Conservation (phyloP, 2,329 filamentous ascomycete genomes). For the Alternaria ethzedia region DNA sequence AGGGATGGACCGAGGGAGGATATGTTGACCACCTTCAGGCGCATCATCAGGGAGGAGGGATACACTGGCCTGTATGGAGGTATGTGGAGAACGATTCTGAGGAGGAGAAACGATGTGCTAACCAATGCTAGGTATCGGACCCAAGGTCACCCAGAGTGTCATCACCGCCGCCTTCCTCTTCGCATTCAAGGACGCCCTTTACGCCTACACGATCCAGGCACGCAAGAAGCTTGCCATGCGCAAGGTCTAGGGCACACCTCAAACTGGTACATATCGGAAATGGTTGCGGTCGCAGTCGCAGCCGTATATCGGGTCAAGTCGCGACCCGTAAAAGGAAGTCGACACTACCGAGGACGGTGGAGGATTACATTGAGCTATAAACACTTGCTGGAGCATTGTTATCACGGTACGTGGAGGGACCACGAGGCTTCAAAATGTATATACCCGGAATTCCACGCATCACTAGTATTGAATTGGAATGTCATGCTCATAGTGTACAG, state of each 20-base stretch:
- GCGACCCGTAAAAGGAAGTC: not conserved
- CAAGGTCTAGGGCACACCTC: not conserved
- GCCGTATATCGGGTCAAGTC: not conserved
- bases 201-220: conserved; percentile 77
- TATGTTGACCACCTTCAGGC: conserved; percentile 76
- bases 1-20: conserved; percentile 79
- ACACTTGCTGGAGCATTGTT: not conserved
- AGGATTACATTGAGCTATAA: not conserved
- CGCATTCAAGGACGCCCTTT: conserved; percentile 96
- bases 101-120: not conserved
- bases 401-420: not conserved
- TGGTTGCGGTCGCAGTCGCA: not conserved
- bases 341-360: not conserved
- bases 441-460: not conserved
- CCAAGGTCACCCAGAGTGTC: conserved; percentile 96
- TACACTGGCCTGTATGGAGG: conserved; percentile 91
- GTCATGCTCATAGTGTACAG: not conserved
- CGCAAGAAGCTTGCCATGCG: conserved; percentile 52
- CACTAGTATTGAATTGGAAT: not conserved
- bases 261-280: not conserved
- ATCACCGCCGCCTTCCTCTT: conserved; percentile 96
- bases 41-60: conserved; percentile 88
- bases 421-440: not conserved
- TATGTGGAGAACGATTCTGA: conserved; percentile 50
- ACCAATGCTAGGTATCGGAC: conserved; percentile 74